Base-by-base conservation (phyloP, 352 stramenopile genomes). In the Globisporangium megalacanthum region DNA sequence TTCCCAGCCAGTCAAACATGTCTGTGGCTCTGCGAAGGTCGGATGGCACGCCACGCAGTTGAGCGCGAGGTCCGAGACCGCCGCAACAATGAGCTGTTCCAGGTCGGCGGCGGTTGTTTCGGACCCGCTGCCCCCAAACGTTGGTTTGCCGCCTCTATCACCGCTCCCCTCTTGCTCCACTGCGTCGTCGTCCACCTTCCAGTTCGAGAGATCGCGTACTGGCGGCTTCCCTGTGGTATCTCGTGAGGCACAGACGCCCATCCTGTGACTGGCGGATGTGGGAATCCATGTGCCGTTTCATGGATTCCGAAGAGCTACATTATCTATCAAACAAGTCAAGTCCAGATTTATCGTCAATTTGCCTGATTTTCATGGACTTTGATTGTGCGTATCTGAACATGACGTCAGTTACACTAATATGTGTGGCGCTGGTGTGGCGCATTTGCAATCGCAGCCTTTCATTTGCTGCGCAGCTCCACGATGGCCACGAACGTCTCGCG, bases 401-500 rank as follows among this genome's bases (percentile, higher is more conserved):
- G n/a, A 29, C 25, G 25, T 29, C 25, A 29, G 25, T 29, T 4
- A 29, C 25, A 29, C 25, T 29, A 29, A 29, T 41, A 31, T 15
- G 41, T 49, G 41, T 58, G 42, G 19, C 52, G 44, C 11, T 58
- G 29, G 41, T 51, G 52, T 58, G 29, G 19, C 19, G 14, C 11
- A 10, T 51, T 46, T 11, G 19, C 1, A 9, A 4, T 3, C 14
- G 5, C 44, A 5, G 25, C 41, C 29, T 42, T 50, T 15, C 31
- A 42, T 51, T 29, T 29, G 25, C 25, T 29, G 25, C 25, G 4
- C 25, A 29, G 25, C 25, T 29, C 37, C 49, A 50, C 17, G 39
- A 85, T 81, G 75, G 71, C 80, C 33, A 81, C 74, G 68, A 78
- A 89, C 72, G 77, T 91, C 41, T 77, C 77, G 68, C 81, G 81